A percentile compares a stretch with the other conserved stretches of the same genome.
Evolutionary conservation across 345 rosid species (phyloP).

Genomic region (Melaleuca quinquenervia): DNA sequence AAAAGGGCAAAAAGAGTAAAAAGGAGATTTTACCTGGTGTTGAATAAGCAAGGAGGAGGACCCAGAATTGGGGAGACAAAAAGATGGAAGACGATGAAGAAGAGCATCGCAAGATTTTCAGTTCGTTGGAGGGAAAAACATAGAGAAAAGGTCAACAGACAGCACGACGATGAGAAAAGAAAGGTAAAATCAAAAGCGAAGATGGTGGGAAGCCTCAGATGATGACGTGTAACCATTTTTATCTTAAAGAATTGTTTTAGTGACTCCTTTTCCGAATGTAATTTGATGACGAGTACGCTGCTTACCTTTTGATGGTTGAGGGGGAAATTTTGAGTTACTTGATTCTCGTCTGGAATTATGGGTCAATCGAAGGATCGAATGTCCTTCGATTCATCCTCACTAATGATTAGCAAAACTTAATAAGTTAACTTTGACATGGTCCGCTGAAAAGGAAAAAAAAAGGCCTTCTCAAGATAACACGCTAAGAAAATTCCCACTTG

Average conservation of each 20-base stretch:
- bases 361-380: neutral
- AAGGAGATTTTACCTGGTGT: neutral
- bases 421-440: neutral
- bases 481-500: accelerated
- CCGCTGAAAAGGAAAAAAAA: neutral
- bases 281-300: neutral
- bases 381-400: neutral
- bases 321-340: no score
- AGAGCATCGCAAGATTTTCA: neutral
- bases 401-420: neutral
- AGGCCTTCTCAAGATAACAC: neutral
- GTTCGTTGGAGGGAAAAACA: neutral
- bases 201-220: conserved; percentile 11
- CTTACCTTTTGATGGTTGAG: neutral
- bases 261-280: neutral
- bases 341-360: neutral
- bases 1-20: no score
- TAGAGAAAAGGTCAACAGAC: neutral
- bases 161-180: neutral
- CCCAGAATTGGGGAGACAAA: neutral
- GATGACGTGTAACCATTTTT: neutral
- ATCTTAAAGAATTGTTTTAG: neutral
- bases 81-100: no score
- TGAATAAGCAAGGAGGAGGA: neutral
- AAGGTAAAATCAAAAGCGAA: conserved; percentile 7